Conservation (phyloP, 257 asterid genomes). For the Solanum okadae region DNA sequence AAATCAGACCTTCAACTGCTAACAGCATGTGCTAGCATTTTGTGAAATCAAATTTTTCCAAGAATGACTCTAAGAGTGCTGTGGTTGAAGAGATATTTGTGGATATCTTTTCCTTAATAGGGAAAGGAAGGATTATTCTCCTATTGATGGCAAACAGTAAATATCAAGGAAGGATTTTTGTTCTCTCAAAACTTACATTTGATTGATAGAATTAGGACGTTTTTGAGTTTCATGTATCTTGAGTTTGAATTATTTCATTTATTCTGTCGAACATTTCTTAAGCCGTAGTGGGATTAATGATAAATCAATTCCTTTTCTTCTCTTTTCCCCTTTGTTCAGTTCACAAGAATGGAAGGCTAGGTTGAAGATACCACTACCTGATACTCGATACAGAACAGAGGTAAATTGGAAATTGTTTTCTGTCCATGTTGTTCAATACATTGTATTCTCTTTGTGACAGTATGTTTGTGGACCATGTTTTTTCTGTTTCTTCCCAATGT, state of each 20-base stretch:
- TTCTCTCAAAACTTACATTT: not conserved
- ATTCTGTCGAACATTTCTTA: not conserved
- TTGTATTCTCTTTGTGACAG: not conserved
- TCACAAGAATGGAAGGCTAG: slow-evolving; percentile 83
- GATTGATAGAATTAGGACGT: not conserved
- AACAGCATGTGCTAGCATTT: not conserved
- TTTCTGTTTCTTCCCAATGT: not conserved
- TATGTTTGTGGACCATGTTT: not conserved
- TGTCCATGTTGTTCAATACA: not conserved
- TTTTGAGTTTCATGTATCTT: not conserved
- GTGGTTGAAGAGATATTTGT: not conserved
- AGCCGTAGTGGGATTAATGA: not conserved
- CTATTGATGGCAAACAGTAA: not conserved
- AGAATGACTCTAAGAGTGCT: not conserved
- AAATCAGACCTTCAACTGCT: too few species aligned
- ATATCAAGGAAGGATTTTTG: not conserved
- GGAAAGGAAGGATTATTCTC: not conserved
- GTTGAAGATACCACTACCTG: slow-evolving; percentile 59
- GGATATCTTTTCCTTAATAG: not conserved
- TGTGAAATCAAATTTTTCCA: not conserved
- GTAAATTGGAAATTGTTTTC: slow-evolving; percentile 17
- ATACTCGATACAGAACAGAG: slow-evolving; percentile 79
- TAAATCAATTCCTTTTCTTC: not conserved
- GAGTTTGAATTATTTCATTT: not conserved
- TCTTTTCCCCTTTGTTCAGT: slow-evolving; percentile 23